Percentiles rank a stretch among this genome's conserved stretches.
Conservation (phyloP, 345 rosid genomes). For the Citrus sp. region DNA sequence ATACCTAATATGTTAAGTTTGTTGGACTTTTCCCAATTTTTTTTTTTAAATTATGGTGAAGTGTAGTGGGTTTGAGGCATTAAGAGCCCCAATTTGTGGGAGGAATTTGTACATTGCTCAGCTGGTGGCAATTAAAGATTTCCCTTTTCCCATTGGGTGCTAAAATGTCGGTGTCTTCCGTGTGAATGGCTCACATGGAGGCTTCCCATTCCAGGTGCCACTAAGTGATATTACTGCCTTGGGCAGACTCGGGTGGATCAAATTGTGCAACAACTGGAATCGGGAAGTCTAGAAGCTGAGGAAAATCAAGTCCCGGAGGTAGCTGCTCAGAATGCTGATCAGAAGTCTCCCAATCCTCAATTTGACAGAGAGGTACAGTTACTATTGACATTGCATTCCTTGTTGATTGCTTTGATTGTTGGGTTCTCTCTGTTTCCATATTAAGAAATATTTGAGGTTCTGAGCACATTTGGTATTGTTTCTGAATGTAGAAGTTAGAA, state of each 20-base stretch:
- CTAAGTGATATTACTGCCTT: conserved; percentile 66
- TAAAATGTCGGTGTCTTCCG: conserved; percentile 39
- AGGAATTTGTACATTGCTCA: conserved; percentile 34
- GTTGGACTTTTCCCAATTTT: background rate
- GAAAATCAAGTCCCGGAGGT: conserved; percentile 25
- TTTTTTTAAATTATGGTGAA: background rate
- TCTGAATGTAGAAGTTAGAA: conserved; percentile 47
- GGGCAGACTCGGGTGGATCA: conserved; percentile 96
- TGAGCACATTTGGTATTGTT: conserved; percentile 16
- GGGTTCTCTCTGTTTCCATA: background rate
- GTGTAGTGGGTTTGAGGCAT: conserved; percentile 29
- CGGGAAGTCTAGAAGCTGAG: conserved; percentile 45
- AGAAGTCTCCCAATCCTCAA: conserved; percentile 23
- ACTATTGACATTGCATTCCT: conserved; percentile 2
- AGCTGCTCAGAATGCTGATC: conserved; percentile 30
- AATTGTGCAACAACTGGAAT: conserved; percentile 55
- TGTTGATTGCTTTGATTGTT: conserved; percentile 9
- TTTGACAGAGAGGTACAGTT: conserved; percentile 39
- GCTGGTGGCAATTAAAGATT: conserved; percentile 34
- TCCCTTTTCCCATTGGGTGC: conserved; percentile 40
- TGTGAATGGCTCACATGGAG: conserved; percentile 58
- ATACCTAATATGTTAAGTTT: background rate
- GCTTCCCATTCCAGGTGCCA: conserved; percentile 65
- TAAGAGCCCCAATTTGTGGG: conserved; percentile 33
- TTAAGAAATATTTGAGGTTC: background rate